Evolutionary conservation across 768 basidiomycete genomes (phyloP).

Genomic region (Daedaleopsis sinensis): DNA sequence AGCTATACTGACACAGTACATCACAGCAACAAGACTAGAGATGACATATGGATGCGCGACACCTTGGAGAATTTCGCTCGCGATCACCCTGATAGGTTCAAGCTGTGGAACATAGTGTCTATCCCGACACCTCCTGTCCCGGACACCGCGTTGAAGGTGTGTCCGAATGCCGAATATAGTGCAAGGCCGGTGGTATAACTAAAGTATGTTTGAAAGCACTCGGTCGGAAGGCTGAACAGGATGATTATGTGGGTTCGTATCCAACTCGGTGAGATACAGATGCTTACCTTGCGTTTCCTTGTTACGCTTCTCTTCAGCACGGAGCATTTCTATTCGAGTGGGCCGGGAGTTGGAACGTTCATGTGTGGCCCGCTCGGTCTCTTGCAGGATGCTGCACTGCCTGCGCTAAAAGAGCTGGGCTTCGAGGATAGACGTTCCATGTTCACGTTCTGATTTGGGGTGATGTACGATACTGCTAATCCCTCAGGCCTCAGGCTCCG

Average conservation of each 20-base stretch:
- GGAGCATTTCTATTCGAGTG: slow-evolving; percentile 22
- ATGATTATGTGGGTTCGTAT: slow-evolving; percentile 16
- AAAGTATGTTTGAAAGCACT: slow-evolving; percentile 3
- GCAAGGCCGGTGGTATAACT: background rate
- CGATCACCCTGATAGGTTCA: slow-evolving; percentile 17
- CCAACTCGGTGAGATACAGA: background rate
- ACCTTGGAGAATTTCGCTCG: slow-evolving; percentile 20
- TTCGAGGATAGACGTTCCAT: slow-evolving; percentile 21
- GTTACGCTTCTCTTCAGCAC: slow-evolving; percentile 16
- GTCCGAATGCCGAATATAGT: background rate
- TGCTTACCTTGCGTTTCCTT: background rate
- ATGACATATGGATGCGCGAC: slow-evolving; percentile 25
- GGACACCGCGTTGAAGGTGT: slow-evolving; percentile 16
- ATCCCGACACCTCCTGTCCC: slow-evolving; percentile 1
- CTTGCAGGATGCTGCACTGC: slow-evolving; percentile 23
- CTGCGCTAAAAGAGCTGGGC: slow-evolving; percentile 23
- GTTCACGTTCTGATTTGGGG: slow-evolving; percentile 19
- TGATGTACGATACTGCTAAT: too few relatives aligned
- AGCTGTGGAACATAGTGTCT: slow-evolving; percentile 25
- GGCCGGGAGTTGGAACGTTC: slow-evolving; percentile 16
- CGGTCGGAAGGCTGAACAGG: slow-evolving; percentile 10
- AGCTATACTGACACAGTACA: background rate
- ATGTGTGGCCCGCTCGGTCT: slow-evolving; percentile 26
- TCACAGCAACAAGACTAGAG: slow-evolving; percentile 25
- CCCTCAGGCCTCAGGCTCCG: too few relatives aligned